These are phyloP conservation scores for Asterochloris sp. DNA, from an alignment of 139 green algal species.

Conservation along the genomic window DNA sequence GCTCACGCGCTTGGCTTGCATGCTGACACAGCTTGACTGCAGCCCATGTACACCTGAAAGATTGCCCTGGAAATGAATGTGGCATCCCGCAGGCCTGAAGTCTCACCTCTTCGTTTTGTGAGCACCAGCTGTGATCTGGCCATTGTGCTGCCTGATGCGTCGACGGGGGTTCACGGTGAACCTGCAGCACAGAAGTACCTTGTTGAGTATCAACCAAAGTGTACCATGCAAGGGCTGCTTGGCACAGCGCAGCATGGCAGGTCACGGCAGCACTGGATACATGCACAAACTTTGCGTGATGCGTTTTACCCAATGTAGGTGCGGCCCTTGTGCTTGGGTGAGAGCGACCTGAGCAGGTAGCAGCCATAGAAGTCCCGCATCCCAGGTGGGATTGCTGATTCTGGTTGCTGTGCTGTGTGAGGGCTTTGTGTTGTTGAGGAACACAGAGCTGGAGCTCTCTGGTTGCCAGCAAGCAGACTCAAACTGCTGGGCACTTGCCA, in stretches of 20 bases:
- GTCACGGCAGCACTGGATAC: too few relatives aligned
- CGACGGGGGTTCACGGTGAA: constrained; percentile 88
- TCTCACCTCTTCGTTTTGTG: constrained; percentile 63
- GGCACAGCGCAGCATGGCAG: too few relatives aligned
- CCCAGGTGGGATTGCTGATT: not conserved
- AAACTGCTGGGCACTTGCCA: too few relatives aligned
- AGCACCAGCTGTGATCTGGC: constrained; percentile 72
- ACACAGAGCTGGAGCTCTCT: too few relatives aligned
- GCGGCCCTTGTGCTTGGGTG: constrained; percentile 29
- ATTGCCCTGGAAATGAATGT: not conserved
- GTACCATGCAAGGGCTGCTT: not conserved
- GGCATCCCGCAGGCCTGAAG: not conserved
- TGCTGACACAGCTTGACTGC: too few relatives aligned
- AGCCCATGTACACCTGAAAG: too few relatives aligned
- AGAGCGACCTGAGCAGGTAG: constrained; percentile 42
- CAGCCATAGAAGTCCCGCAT: constrained; percentile 50
- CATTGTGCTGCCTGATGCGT: constrained; percentile 92
- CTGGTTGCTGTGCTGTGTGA: too few relatives aligned
- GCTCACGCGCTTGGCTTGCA: too few relatives aligned
- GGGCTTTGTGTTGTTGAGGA: too few relatives aligned
- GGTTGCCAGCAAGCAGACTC: too few relatives aligned
- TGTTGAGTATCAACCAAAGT: not conserved
- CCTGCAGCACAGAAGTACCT: constrained; percentile 31
- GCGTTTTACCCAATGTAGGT: constrained; percentile 34
- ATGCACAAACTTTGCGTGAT: too few relatives aligned